Conservation (phyloP, 768 basidiomycete genomes). For the Russula ochroleuca region DNA sequence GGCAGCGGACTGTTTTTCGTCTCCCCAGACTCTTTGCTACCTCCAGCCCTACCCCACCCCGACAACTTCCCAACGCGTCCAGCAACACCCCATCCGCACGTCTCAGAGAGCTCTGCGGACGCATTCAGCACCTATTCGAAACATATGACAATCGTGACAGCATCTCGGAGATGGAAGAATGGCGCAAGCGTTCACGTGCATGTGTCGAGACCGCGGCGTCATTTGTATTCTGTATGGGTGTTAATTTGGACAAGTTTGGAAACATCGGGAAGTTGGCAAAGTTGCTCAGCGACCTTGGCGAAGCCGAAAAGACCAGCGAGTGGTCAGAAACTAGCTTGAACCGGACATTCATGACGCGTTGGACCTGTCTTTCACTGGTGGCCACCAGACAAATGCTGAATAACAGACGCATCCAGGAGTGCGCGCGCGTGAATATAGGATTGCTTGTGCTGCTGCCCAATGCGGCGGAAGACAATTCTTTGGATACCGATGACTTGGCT, state of each 20-base stretch:
- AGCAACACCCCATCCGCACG: not conserved
- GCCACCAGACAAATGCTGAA: not conserved
- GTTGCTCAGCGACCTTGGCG: conserved; percentile 12
- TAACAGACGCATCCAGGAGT: not conserved
- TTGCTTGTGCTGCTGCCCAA: too few relatives aligned
- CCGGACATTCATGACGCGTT: conserved; percentile 10
- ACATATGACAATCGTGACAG: conserved; percentile 4
- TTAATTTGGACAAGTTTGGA: conserved; percentile 4
- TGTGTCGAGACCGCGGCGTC: conserved; percentile 7
- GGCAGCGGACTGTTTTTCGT: too few relatives aligned
- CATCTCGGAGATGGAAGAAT: not conserved
- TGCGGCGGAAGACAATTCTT: not conserved
- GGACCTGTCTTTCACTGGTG: conserved; percentile 23
- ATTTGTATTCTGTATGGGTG: conserved; percentile 12
- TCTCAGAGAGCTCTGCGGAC: conserved; percentile 7
- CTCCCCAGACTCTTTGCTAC: too few relatives aligned
- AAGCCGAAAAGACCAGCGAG: not conserved
- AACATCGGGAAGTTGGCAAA: conserved; percentile 6
- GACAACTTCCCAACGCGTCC: too few relatives aligned
- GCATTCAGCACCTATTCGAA: conserved; percentile 13
- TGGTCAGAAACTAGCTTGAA: not conserved
- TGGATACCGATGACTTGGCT: not conserved
- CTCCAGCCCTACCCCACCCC: not conserved
- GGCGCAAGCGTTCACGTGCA: conserved; percentile 3
- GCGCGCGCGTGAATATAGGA: not conserved